Evolutionary conservation across 768 basidiomycete genomes (phyloP).

Genomic region (Hortiboletus campestris): DNA sequence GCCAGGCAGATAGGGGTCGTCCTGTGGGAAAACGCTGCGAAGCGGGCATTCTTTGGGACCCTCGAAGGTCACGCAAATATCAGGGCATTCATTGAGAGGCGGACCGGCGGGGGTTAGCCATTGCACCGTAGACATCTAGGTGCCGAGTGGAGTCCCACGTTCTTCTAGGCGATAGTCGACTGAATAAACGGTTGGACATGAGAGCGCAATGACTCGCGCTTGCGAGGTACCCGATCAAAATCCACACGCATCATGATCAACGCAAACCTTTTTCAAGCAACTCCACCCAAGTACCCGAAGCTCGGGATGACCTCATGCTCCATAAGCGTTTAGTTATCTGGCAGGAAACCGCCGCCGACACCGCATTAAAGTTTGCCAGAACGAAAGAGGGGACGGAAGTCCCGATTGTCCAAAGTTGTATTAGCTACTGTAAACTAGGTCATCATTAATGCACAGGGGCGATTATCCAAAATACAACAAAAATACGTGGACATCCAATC

Average conservation of each 20-base stretch:
- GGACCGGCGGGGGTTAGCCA: conserved; percentile 42
- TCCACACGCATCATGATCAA: conserved; percentile 16
- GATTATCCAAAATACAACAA: conserved; percentile 14
- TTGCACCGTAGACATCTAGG: background rate
- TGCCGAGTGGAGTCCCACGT: conserved; percentile 1
- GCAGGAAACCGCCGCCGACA: conserved; percentile 2
- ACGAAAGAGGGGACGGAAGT: background rate
- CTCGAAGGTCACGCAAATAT: conserved; percentile 77
- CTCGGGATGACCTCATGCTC: conserved; percentile 12
- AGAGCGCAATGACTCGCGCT: background rate
- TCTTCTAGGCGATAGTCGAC: conserved; percentile 6
- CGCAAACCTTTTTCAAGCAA: background rate
- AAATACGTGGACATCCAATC: conserved; percentile 9
- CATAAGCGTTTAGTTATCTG: conserved; percentile 9
- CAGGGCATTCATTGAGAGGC: conserved; percentile 75
- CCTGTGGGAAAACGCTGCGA: conserved; percentile 73
- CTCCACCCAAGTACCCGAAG: background rate
- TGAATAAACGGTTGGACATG: background rate
- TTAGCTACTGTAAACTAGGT: conserved; percentile 8
- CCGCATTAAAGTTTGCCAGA: background rate
- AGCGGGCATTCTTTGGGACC: conserved; percentile 81
- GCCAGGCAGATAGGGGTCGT: conserved; percentile 81
- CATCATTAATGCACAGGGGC: conserved; percentile 14
- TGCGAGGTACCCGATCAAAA: background rate
- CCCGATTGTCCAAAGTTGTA: background rate